Evolutionary conservation across 768 basidiomycete species (phyloP).

Genomic region (Russula earlei): DNA sequence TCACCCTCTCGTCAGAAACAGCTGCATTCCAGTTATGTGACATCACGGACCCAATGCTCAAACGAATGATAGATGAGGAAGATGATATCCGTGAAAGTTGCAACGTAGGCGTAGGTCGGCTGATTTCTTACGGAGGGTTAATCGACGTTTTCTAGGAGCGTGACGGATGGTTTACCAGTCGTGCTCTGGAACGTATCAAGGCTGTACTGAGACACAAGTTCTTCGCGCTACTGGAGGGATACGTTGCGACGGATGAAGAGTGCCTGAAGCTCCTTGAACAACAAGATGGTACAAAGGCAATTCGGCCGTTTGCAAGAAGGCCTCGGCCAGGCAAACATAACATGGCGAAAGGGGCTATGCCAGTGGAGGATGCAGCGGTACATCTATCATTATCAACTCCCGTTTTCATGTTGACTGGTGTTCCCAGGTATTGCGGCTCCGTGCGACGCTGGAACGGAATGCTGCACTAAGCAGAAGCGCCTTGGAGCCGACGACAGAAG

Average conservation of each 20-base stretch:
- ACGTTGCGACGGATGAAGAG: conserved; percentile 62
- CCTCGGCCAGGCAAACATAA: conserved; percentile 68
- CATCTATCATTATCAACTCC: conserved; percentile 22
- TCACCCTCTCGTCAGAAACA: conserved; percentile 68
- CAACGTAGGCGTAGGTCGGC: conserved; percentile 47
- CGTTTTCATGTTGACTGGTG: neutral
- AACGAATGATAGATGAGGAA: conserved; percentile 67
- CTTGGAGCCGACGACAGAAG: conserved; percentile 9
- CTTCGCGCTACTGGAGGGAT: conserved; percentile 65
- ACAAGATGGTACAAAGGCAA: conserved; percentile 26
- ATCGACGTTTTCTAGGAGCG: conserved; percentile 42
- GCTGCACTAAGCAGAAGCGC: conserved; percentile 11
- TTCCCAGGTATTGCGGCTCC: conserved; percentile 56
- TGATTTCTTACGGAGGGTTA: neutral
- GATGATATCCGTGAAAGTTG: conserved; percentile 61
- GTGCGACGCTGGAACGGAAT: conserved; percentile 35
- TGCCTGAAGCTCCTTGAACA: conserved; percentile 53
- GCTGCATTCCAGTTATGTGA: conserved; percentile 95
- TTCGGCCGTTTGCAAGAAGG: conserved; percentile 39
- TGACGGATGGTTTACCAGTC: conserved; percentile 81
- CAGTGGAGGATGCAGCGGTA: conserved; percentile 78
- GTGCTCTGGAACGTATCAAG: conserved; percentile 76
- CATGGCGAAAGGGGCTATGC: conserved; percentile 79
- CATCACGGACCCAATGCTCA: conserved; percentile 77
- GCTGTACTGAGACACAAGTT: conserved; percentile 79